These are phyloP conservation scores for Peronosclerospora sorghi DNA, from an alignment of 352 stramenopile species.

Conservation along the genomic window DNA sequence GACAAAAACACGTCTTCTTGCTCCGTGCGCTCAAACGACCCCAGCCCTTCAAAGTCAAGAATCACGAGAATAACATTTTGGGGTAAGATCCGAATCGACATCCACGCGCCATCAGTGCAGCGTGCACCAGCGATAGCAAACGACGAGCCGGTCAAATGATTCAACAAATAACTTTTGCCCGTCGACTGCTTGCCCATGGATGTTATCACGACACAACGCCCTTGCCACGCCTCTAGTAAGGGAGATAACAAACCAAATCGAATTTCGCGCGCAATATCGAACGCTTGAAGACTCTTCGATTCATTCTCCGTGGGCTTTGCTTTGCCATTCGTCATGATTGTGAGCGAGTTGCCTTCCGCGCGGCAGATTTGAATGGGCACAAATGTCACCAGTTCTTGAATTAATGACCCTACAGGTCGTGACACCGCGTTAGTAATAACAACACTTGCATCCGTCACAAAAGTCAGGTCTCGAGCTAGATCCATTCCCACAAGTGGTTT, in stretches of 20 bases:
- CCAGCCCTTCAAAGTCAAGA: conserved; percentile 69
- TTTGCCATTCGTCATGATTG: conserved; percentile 41
- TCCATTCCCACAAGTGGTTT: conserved; percentile 40
- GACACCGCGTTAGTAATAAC: not conserved
- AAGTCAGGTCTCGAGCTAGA: conserved; percentile 12
- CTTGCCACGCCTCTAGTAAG: conserved; percentile 28
- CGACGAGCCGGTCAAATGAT: conserved; percentile 60
- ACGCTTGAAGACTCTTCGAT: conserved; percentile 13
- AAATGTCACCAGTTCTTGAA: conserved; percentile 41
- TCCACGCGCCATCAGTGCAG: conserved; percentile 34
- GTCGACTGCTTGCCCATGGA: conserved; percentile 67
- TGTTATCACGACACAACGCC: conserved; percentile 25
- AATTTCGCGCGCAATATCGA: conserved; percentile 43
- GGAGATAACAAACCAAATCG: conserved; percentile 29
- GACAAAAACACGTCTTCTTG: conserved; percentile 71
- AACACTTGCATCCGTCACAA: conserved; percentile 2
- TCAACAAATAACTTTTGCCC: conserved; percentile 73
- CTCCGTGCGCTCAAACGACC: conserved; percentile 59
- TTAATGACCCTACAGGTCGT: conserved; percentile 7
- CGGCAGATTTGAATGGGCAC: conserved; percentile 71
- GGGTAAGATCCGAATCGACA: conserved; percentile 25
- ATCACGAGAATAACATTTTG: conserved; percentile 44
- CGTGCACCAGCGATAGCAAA: conserved; percentile 48
- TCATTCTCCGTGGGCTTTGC: conserved; percentile 8
- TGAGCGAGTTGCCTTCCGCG: conserved; percentile 45